Conservation (phyloP, 352 stramenopile species). For the Pseudoperonospora humuli region DNA sequence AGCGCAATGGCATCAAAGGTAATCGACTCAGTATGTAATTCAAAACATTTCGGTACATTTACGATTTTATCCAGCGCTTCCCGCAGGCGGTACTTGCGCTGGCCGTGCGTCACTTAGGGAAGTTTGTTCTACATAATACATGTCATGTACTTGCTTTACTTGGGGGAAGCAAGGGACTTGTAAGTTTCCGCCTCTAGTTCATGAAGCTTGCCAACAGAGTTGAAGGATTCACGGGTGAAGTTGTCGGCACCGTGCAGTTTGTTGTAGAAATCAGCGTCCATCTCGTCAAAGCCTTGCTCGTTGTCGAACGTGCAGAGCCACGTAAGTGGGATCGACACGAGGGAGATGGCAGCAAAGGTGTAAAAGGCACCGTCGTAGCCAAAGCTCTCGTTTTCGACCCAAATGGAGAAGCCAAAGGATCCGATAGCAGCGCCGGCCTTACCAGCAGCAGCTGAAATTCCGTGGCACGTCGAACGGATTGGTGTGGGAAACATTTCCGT, state of each 20-base stretch:
- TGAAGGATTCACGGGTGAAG: constrained; percentile 34
- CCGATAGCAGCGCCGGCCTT: constrained; percentile 81
- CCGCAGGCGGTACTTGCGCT: too few relatives aligned
- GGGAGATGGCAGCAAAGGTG: constrained; percentile 43
- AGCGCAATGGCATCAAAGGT: too few relatives aligned
- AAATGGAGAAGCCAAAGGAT: constrained; percentile 61
- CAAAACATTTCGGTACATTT: too few relatives aligned
- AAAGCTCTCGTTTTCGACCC: constrained; percentile 47
- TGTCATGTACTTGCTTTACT: constrained; percentile 11
- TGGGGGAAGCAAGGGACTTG: constrained; percentile 16
- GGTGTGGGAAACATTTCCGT: constrained; percentile 83
- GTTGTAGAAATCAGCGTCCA: constrained; percentile 51
- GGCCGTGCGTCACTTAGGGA: too few relatives aligned
- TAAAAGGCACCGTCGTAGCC: constrained; percentile 56
- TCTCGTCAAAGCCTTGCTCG: constrained; percentile 39
- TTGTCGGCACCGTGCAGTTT: constrained; percentile 28
- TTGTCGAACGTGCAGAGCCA: constrained; percentile 68
- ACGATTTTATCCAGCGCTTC: too few relatives aligned
- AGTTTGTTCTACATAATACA: too few relatives aligned
- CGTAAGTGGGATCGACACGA: constrained; percentile 48
- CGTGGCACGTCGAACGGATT: constrained; percentile 82
- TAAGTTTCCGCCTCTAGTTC: constrained; percentile 28
- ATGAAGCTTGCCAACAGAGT: constrained; percentile 17
- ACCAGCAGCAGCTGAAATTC: constrained; percentile 77
- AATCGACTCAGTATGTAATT: too few relatives aligned